Conservation (phyloP, 352 stramenopile genomes). For the Phytophthora niederhauseri region DNA sequence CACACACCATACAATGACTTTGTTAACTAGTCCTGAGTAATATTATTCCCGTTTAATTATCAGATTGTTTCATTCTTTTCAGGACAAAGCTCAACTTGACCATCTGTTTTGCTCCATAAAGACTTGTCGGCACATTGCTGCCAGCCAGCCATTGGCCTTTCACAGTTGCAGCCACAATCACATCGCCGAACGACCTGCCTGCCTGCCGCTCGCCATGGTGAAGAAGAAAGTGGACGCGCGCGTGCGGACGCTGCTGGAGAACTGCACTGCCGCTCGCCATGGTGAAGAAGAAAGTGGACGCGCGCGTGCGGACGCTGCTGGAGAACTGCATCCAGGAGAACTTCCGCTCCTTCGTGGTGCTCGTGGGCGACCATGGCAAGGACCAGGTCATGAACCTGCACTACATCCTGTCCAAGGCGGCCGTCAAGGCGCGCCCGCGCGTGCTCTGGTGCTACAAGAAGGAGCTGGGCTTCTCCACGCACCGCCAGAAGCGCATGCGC, state of each 20-base stretch:
- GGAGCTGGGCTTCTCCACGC: slow-evolving; percentile 99
- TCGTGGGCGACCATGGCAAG: slow-evolving; percentile 99
- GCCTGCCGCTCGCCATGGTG: slow-evolving; percentile 84
- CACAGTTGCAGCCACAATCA: slow-evolving; percentile 8
- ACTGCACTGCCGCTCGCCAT: slow-evolving; percentile 86
- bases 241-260: slow-evolving; percentile 97
- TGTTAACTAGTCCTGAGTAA: no score
- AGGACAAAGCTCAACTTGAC: neutral
- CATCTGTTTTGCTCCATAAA: neutral
- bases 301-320: slow-evolving; percentile 97
- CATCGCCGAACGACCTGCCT: slow-evolving; percentile 6
- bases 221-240: slow-evolving; percentile 99
- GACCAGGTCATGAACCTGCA: slow-evolving; percentile 99
- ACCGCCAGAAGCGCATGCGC: slow-evolving; percentile 94
- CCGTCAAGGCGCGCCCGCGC: slow-evolving; percentile 94
- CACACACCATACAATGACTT: no score
- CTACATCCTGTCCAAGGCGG: slow-evolving; percentile 97
- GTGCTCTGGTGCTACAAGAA: slow-evolving; percentile 99
- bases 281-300: slow-evolving; percentile 99
- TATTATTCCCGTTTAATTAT: no score
- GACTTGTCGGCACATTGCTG: neutral
- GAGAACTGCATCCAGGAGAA: slow-evolving; percentile 97
- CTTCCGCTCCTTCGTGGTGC: slow-evolving; percentile 97
- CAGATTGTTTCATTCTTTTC: neutral
- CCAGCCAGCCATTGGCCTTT: slow-evolving; percentile 30